Base-by-base conservation (phyloP, 2,329 filamentous ascomycete genomes). In the Alternaria gaisen region DNA sequence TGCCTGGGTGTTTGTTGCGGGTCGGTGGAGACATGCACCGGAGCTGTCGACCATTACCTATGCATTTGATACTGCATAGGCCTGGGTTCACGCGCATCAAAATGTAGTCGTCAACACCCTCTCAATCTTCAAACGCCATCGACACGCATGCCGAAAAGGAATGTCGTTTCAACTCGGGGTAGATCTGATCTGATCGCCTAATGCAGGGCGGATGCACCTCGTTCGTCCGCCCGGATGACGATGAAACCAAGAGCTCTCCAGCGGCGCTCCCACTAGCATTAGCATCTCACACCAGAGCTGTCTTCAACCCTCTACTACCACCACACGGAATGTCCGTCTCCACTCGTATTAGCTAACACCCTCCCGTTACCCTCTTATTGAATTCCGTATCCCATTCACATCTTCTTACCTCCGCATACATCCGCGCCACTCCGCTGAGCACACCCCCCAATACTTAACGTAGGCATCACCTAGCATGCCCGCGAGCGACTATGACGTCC, bases 401-500 rank as follows among this genome's bases (percentile, higher is more conserved):
- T 46, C 34, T 30, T 47, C 43, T 46, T 46, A 18, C 44, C 40
- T 41, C 53, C 53, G 34, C 48, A 30, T 64, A 59, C 53, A 63
- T 64, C 68, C 63, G 64, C 57, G 51, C 54, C 48, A 53, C 61
- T 58, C 66, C 66, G 56, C 55, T 56, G 34, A 24, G 53, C 47
- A 22, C 57, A 34, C 48, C 20, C 32, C 22, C 28, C 24, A n/a
- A 28, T 30, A 14, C 24, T 34, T 20, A 40, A 40, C 53, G 57
- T 22, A 26, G 41, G 18, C 43, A 64, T 12, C 20, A 26, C 40
- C 22, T 34, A 47, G 22, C 80, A 79, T 79, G 77, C 77, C 76
- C 16, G 68, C 76, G 65, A 65, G 69, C 64, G 83, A 86, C 73
- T 85, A 85, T 74, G 76, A 81, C 63, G 84, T 83, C 53, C 83